Evolutionary conservation across 2,329 filamentous ascomycete species (phyloP).

Genomic region (Aureobasidium sp.): DNA sequence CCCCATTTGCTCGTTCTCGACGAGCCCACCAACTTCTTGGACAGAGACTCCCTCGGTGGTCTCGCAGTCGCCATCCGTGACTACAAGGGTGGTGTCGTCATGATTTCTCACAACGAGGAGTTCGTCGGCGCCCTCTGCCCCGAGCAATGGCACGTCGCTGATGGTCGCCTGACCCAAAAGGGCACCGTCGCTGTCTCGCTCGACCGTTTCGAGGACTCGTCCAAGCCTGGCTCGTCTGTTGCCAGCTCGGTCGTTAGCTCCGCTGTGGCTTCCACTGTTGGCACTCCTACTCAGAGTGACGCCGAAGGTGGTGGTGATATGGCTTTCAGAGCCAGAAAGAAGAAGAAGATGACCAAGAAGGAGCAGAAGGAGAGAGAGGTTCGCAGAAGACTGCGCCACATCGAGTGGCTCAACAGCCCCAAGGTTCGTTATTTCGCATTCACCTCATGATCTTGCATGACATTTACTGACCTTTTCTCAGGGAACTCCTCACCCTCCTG

Average conservation of each 20-base stretch:
- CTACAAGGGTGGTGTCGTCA: constrained; percentile 96
- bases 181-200: constrained; percentile 65
- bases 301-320: constrained; percentile 76
- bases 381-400: constrained; percentile 76
- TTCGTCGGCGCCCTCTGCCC: constrained; percentile 93
- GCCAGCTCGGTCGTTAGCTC: constrained; percentile 44
- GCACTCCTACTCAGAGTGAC: constrained; percentile 41
- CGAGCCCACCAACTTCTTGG: constrained; percentile 98
- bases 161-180: constrained; percentile 79
- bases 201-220: constrained; percentile 80
- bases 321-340: constrained; percentile 87
- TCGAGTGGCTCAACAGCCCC: constrained; percentile 69
- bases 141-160: constrained; percentile 92
- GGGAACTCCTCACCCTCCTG: constrained; percentile 68
- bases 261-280: constrained; percentile 25
- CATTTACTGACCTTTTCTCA: constrained; percentile 29
- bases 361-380: constrained; percentile 91
- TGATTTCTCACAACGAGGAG: constrained; percentile 99
- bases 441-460: neutral
- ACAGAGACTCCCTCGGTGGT: constrained; percentile 93
- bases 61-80: constrained; percentile 96
- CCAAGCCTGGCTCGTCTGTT: constrained; percentile 53
- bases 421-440: constrained; percentile 27
- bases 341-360: constrained; percentile 98
- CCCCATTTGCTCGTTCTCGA: constrained; percentile 94